These are phyloP conservation scores for Nematocida parisii DNA, from an alignment of 371 early-diverging fungal species.

Conservation along the genomic window DNA sequence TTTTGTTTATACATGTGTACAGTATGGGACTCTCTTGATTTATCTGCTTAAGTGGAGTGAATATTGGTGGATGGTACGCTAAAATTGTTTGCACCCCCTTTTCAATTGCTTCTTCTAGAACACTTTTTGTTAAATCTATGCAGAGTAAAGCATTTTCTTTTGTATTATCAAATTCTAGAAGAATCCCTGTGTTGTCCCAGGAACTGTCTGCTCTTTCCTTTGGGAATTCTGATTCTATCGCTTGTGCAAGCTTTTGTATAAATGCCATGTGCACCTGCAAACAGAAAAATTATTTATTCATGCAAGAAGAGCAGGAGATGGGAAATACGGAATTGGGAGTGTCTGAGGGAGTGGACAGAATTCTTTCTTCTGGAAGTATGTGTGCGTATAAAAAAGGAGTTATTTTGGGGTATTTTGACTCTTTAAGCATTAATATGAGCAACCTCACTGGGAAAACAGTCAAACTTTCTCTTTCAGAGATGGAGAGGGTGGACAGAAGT, in stretches of 20 bases:
- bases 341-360: conserved; percentile 8
- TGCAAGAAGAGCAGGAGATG: no score
- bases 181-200: conserved; percentile 85
- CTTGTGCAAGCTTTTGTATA: conserved; percentile 65
- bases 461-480: not conserved
- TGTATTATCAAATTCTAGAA: conserved; percentile 68
- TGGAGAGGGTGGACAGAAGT: not conserved
- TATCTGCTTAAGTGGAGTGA: conserved; percentile 78
- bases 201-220: conserved; percentile 77
- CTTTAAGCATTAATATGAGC: not conserved
- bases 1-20: conserved; percentile 76
- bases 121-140: conserved; percentile 82
- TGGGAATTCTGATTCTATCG: conserved; percentile 81
- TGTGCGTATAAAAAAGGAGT: conserved; percentile 22
- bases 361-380: conserved; percentile 19
- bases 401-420: conserved; percentile 8
- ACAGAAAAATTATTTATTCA: conserved; percentile 13
- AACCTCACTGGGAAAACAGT: not conserved
- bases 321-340: conserved; percentile 16
- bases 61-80: conserved; percentile 91
- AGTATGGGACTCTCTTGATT: conserved; percentile 78
- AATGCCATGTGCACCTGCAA: conserved; percentile 12
- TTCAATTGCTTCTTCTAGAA: conserved; percentile 80
- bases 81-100: conserved; percentile 71
- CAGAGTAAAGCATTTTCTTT: conserved; percentile 80